A percentile compares a stretch with the other conserved stretches of the same genome.
phyloP scores from a whole-genome alignment of 2,329 filamentous ascomycete species.

The Metarhizium humberi region DNA sequence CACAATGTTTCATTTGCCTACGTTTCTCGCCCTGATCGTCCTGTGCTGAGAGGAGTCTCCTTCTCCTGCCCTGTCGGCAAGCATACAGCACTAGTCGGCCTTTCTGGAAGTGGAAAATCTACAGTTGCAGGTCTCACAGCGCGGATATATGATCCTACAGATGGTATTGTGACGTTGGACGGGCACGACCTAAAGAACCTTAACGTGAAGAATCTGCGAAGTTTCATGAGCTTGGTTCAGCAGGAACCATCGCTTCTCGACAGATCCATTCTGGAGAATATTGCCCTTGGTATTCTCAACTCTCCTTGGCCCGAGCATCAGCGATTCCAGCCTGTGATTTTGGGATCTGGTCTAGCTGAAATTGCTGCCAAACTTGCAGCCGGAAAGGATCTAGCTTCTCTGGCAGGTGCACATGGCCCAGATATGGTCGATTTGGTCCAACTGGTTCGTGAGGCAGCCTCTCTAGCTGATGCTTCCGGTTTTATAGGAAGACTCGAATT shows the following conservation, averaged over 20 bases:
- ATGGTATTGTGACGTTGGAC: slow-evolving; percentile 28
- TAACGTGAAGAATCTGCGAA: slow-evolving; percentile 47
- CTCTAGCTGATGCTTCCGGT: slow-evolving; percentile 44
- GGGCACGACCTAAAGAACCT: slow-evolving; percentile 38
- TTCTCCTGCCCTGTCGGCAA: slow-evolving; percentile 47
- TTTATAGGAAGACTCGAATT: slow-evolving; percentile 29
- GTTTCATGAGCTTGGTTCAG: slow-evolving; percentile 48
- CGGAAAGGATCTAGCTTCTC: slow-evolving; percentile 9
- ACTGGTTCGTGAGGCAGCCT: slow-evolving; percentile 40
- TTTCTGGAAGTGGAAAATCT: slow-evolving; percentile 59
- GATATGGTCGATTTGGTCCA: slow-evolving; percentile 25
- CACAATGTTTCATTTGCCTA: slow-evolving; percentile 22
- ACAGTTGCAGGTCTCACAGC: slow-evolving; percentile 58
- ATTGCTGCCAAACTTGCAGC: slow-evolving; percentile 27
- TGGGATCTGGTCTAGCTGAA: slow-evolving; percentile 29
- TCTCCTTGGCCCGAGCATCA: slow-evolving; percentile 36
- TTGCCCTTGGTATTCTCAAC: slow-evolving; percentile 31
- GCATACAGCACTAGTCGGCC: slow-evolving; percentile 60
- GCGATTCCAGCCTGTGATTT: slow-evolving; percentile 29
- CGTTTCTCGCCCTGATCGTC: slow-evolving; percentile 37
- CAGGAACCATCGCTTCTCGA: slow-evolving; percentile 56
- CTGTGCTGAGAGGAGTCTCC: slow-evolving; percentile 45
- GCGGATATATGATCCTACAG: slow-evolving; percentile 50
- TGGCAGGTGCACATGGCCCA: slow-evolving; percentile 17
- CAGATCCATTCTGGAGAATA: slow-evolving; percentile 43